Conservation (phyloP, 2,329 filamentous ascomycete genomes). For the Fusarium goolgardi region DNA sequence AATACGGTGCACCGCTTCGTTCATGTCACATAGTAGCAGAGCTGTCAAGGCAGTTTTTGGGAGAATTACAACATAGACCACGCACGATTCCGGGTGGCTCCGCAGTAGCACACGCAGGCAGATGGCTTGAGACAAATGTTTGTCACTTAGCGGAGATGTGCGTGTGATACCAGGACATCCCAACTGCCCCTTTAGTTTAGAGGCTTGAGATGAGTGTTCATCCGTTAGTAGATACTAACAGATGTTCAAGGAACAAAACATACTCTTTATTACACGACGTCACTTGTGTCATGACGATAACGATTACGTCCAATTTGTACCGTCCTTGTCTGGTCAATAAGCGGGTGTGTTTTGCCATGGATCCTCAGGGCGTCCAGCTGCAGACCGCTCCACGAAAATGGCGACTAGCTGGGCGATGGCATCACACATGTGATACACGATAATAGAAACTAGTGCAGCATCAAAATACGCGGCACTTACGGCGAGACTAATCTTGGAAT, state of each 20-base stretch:
- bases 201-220: neutral
- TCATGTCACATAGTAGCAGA: conserved; percentile 16
- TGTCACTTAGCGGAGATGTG: conserved; percentile 38
- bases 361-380: neutral
- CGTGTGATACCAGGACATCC: conserved; percentile 27
- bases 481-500: conserved; percentile 18
- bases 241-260: neutral
- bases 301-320: neutral
- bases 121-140: conserved; percentile 40
- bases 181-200: conserved; percentile 5
- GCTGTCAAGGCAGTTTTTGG: conserved; percentile 37
- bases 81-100: conserved; percentile 28
- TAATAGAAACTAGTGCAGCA: conserved; percentile 18
- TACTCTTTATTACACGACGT: neutral
- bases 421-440: conserved; percentile 29
- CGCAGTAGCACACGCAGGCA: conserved; percentile 33
- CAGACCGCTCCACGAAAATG: conserved; percentile 14
- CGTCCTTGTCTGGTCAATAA: neutral
- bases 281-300: neutral
- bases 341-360: neutral
- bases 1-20: conserved; percentile 4
- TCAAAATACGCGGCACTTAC: conserved; percentile 26
- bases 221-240: neutral
- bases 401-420: conserved; percentile 13
- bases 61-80: conserved; percentile 35